Evolutionary conservation across 495 filamentous ascomycete species (phyloP).

Genomic region (Trichoderma virens): DNA sequence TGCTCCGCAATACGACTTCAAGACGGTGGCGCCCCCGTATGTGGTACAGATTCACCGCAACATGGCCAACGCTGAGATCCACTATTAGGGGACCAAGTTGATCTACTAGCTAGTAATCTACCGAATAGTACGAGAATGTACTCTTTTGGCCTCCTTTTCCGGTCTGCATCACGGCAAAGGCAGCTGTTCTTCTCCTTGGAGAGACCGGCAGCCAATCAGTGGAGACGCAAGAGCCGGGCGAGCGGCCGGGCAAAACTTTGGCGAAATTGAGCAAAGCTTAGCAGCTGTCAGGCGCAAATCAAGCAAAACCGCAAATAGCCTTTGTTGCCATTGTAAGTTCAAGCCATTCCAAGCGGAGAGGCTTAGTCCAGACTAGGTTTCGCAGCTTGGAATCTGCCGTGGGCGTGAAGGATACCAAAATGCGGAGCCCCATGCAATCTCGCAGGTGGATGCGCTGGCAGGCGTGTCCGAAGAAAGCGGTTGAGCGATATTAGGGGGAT

Average conservation of each 20-base stretch:
- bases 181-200: neutral
- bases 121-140: neutral
- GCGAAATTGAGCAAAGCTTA: neutral
- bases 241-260: neutral
- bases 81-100: constrained; percentile 6
- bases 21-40: neutral
- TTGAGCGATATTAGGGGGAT: constrained; percentile 1
- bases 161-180: neutral
- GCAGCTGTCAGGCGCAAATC: neutral
- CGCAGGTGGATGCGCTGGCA: constrained; percentile 7
- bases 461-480: neutral
- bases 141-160: neutral
- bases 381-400: neutral
- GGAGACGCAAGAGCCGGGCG: neutral
- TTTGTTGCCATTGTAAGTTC: neutral
- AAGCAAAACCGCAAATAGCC: neutral
- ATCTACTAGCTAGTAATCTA: neutral
- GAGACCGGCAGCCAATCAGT: neutral
- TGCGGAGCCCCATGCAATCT: constrained; percentile 8
- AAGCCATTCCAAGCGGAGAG: neutral
- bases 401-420: neutral
- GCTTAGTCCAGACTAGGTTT: neutral
- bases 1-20: neutral
- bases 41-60: neutral
- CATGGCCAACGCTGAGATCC: neutral